A percentile compares a stretch with the other conserved stretches of the same genome.
phyloP scores from a whole-genome alignment of 1,284 basidiomycete species.

The Ganoderma boninense region DNA sequence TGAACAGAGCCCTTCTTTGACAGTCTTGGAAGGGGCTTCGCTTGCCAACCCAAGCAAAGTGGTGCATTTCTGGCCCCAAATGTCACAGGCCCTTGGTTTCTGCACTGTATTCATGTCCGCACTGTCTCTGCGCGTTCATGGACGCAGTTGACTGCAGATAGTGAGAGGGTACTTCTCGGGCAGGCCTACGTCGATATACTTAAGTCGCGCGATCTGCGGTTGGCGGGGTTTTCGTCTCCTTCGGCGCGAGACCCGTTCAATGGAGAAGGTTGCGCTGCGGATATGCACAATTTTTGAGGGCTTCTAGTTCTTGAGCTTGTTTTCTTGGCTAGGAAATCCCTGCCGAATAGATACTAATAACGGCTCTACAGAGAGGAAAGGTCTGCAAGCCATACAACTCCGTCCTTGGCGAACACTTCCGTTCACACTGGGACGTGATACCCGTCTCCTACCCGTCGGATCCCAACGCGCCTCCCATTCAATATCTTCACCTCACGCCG shows the following conservation, averaged over 20 bases:
- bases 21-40: neutral
- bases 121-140: too few relatives aligned
- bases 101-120: neutral
- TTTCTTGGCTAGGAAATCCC: neutral
- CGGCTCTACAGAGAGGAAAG: constrained; percentile 72
- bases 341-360: constrained; percentile 7
- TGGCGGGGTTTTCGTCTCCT: neutral
- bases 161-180: too few relatives aligned
- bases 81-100: neutral
- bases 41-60: neutral
- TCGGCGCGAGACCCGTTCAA: neutral
- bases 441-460: constrained; percentile 65
- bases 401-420: constrained; percentile 92
- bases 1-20: neutral
- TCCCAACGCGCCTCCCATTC: constrained; percentile 53
- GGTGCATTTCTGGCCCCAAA: neutral
- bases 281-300: neutral
- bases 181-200: too few relatives aligned
- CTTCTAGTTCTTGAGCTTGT: too few relatives aligned
- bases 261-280: neutral
- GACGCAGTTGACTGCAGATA: too few relatives aligned
- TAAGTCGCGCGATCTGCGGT: neutral
- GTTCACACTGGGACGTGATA: constrained; percentile 85
- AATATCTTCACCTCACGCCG: constrained; percentile 52
- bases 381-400: constrained; percentile 98